Conservation (phyloP, 768 basidiomycete species). For the Mycena kentingensis region DNA sequence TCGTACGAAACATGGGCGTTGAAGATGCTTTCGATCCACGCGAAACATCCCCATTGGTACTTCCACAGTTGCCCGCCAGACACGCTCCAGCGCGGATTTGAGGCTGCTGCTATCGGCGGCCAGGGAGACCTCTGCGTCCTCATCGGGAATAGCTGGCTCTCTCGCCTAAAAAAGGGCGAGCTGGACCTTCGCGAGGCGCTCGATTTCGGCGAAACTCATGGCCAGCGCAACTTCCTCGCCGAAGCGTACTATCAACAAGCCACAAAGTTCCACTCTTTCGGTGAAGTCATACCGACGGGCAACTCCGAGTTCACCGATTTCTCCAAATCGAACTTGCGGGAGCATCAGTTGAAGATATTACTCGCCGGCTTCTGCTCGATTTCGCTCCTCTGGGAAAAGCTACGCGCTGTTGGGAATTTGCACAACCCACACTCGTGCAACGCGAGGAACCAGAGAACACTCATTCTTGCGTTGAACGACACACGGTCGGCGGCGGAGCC, state of each 20-base stretch:
- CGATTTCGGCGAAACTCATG: slow-evolving; percentile 11
- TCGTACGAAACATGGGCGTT: slow-evolving; percentile 9
- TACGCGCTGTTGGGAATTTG: slow-evolving; percentile 14
- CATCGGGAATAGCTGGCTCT: slow-evolving; percentile 4
- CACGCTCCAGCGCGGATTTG: slow-evolving; percentile 2
- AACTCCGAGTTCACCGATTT: not conserved
- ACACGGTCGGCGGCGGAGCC: no score
- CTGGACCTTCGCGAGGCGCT: slow-evolving; percentile 8
- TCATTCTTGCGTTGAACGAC: no score
- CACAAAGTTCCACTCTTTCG: not conserved
- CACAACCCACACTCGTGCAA: no score
- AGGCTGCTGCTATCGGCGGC: not conserved
- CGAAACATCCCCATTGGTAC: not conserved
- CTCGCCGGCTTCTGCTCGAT: slow-evolving; percentile 9
- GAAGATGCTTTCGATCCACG: slow-evolving; percentile 6
- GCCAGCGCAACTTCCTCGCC: not conserved
- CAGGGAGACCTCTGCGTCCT: slow-evolving; percentile 2
- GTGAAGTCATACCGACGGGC: not conserved
- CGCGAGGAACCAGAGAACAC: no score
- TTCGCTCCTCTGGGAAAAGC: slow-evolving; percentile 4
- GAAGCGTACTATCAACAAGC: slow-evolving; percentile 12
- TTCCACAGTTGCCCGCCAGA: slow-evolving; percentile 2
- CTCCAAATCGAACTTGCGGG: not conserved
- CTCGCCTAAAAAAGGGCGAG: slow-evolving; percentile 1
- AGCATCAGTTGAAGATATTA: not conserved